phyloP scores from a whole-genome alignment of 306 rosid species.

The Begonia fuchsioides region DNA sequence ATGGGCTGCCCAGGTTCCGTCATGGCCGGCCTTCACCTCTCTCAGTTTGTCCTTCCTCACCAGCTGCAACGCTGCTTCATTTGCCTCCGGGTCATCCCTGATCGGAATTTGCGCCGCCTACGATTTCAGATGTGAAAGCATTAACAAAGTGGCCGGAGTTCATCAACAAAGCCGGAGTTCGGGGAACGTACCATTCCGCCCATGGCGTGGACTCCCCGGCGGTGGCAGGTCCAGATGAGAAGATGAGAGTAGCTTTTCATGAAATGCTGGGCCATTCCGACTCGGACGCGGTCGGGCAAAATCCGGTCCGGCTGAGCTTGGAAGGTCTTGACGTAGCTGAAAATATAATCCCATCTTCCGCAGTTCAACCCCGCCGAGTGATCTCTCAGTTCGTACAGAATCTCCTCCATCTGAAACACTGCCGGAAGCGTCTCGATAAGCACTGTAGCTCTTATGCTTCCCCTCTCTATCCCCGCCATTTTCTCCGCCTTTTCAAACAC shows the following conservation, averaged over 20 bases:
- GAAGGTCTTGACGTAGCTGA: constrained; percentile 90
- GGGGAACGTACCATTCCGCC: constrained; percentile 66
- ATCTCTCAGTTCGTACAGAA: constrained; percentile 75
- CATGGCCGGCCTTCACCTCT: constrained; percentile 84
- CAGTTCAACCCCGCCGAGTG: constrained; percentile 81
- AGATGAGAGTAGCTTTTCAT: constrained; percentile 82
- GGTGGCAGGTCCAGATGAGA: constrained; percentile 75
- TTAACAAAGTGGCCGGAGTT: too few species aligned
- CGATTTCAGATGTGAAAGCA: neutral
- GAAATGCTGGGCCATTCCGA: constrained; percentile 87
- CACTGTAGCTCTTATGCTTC: constrained; percentile 87
- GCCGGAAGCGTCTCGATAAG: constrained; percentile 88
- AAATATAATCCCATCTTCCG: constrained; percentile 95
- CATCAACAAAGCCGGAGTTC: too few species aligned
- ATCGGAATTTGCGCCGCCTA: constrained; percentile 95
- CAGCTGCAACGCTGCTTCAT: constrained; percentile 61
- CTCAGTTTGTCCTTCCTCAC: constrained; percentile 81
- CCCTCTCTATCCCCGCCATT: constrained; percentile 53
- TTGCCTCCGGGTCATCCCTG: constrained; percentile 53
- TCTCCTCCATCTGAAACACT: constrained; percentile 87
- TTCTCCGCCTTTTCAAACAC: constrained; percentile 83
- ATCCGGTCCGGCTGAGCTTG: constrained; percentile 70
- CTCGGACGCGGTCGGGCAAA: constrained; percentile 65
- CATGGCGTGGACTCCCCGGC: constrained; percentile 85
- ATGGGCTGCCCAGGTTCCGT: constrained; percentile 98